Conservation (phyloP, 768 basidiomycete genomes). For the Leccinum obscurum region DNA sequence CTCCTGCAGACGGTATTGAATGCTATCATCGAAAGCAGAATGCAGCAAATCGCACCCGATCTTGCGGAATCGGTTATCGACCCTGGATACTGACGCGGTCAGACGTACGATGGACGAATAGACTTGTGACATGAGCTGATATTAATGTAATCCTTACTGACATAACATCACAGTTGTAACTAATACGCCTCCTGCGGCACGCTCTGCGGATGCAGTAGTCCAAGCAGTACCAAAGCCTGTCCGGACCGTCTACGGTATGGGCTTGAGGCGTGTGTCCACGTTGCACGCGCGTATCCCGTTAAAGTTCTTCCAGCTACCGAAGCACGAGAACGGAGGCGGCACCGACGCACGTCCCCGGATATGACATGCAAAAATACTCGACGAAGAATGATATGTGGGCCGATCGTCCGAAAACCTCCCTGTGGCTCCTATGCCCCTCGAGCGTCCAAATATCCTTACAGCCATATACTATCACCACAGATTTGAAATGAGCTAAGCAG, state of each 20-base stretch:
- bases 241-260: slow-evolving; percentile 4
- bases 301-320: slow-evolving; percentile 7
- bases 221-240: slow-evolving; percentile 22
- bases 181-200: slow-evolving; percentile 13
- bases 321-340: slow-evolving; percentile 10
- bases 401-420: slow-evolving; percentile 10
- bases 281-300: slow-evolving; percentile 10
- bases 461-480: slow-evolving; percentile 19
- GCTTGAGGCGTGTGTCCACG: slow-evolving; percentile 10
- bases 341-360: slow-evolving; percentile 9
- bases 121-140: slow-evolving; percentile 17
- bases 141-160: slow-evolving; percentile 32
- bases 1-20: slow-evolving; percentile 36
- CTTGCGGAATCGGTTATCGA: slow-evolving; percentile 11
- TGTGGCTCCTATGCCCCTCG: background rate
- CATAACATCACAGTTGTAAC: slow-evolving; percentile 30
- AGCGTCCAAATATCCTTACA: slow-evolving; percentile 3
- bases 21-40: slow-evolving; percentile 35
- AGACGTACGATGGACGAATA: slow-evolving; percentile 6
- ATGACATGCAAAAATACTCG: slow-evolving; percentile 26
- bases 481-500: slow-evolving; percentile 21
- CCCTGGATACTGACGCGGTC: slow-evolving; percentile 16
- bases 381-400: slow-evolving; percentile 17
- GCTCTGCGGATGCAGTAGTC: slow-evolving; percentile 22
- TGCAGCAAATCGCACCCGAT: slow-evolving; percentile 29